phyloP scores from a whole-genome alignment of 495 filamentous ascomycete species.

The Xylaria acuta region DNA sequence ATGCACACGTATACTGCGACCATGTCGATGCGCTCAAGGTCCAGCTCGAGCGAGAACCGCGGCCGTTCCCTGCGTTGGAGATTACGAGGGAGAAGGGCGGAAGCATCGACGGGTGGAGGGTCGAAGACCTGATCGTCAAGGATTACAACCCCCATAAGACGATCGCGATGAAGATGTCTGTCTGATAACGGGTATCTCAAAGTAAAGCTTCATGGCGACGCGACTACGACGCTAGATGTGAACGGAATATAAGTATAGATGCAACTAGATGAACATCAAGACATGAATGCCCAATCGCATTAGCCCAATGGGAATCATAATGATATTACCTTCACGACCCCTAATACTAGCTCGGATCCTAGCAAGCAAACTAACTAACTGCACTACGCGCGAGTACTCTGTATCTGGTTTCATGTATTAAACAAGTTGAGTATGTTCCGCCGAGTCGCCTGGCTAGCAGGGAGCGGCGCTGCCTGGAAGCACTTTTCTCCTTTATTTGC shows the following conservation, averaged over 20 bases:
- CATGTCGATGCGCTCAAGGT: constrained; percentile 85
- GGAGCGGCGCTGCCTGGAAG: not conserved
- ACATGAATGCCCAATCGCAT: not conserved
- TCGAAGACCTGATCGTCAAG: constrained; percentile 86
- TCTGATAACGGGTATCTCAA: constrained; percentile 42
- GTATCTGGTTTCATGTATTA: not conserved
- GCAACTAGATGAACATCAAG: not conserved
- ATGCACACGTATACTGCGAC: constrained; percentile 93
- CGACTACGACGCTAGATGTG: not conserved
- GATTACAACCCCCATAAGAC: constrained; percentile 89
- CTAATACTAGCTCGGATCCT: not conserved
- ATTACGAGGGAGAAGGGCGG: constrained; percentile 70
- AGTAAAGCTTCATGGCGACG: not conserved
- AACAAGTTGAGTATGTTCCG: not conserved
- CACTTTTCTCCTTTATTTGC: no score
- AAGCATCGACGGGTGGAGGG: constrained; percentile 82
- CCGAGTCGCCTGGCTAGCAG: not conserved
- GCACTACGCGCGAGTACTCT: not conserved
- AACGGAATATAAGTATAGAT: not conserved
- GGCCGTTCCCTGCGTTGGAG: constrained; percentile 78
- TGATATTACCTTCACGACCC: not conserved
- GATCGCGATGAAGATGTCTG: constrained; percentile 98
- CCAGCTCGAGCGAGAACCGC: constrained; percentile 81
- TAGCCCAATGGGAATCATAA: no score
- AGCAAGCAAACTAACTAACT: not conserved